Percentiles rank a stretch among this genome's conserved stretches.
These are phyloP conservation scores for Cyclotella cryptica DNA, from an alignment of 108 stramenopile genomes.

Conservation along the genomic window DNA sequence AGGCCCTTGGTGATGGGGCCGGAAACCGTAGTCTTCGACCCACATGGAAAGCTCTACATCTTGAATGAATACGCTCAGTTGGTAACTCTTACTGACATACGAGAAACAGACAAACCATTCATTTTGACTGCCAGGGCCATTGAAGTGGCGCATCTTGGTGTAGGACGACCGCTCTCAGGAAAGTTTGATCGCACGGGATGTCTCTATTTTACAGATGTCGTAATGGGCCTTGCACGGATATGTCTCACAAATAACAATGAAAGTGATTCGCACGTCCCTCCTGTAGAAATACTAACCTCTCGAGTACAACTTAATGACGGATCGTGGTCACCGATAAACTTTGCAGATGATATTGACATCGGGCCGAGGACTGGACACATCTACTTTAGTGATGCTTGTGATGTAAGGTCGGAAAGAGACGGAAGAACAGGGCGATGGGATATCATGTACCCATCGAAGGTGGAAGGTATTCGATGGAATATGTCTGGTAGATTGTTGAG, in stretches of 20 bases:
- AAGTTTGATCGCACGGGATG: conserved; percentile 62
- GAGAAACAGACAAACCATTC: conserved; percentile 19
- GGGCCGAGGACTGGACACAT: conserved; percentile 69
- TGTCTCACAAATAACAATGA: conserved; percentile 14
- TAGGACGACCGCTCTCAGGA: conserved; percentile 68
- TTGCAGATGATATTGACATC: conserved; percentile 71
- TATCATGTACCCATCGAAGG: conserved; percentile 67
- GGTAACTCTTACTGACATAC: conserved; percentile 52
- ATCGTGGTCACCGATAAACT: conserved; percentile 52
- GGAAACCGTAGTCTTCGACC: conserved; percentile 68
- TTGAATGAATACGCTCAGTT: conserved; percentile 63
- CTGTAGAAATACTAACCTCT: conserved; percentile 70
- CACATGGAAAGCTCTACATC: conserved; percentile 57
- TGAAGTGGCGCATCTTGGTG: conserved; percentile 59
- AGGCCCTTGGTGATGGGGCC: conserved; percentile 55
- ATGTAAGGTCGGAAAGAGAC: conserved; percentile 52
- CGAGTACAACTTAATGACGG: conserved; percentile 53
- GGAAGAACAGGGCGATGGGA: conserved; percentile 51
- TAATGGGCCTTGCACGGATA: conserved; percentile 66
- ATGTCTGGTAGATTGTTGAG: conserved; percentile 64
- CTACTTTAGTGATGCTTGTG: conserved; percentile 78
- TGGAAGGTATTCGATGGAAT: conserved; percentile 60
- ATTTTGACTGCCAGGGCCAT: conserved; percentile 52
- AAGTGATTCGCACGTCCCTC: conserved; percentile 10
- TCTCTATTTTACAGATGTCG: conserved; percentile 74